Evolutionary conservation across 768 basidiomycete species (phyloP).

Genomic region (Serendipita sp.): DNA sequence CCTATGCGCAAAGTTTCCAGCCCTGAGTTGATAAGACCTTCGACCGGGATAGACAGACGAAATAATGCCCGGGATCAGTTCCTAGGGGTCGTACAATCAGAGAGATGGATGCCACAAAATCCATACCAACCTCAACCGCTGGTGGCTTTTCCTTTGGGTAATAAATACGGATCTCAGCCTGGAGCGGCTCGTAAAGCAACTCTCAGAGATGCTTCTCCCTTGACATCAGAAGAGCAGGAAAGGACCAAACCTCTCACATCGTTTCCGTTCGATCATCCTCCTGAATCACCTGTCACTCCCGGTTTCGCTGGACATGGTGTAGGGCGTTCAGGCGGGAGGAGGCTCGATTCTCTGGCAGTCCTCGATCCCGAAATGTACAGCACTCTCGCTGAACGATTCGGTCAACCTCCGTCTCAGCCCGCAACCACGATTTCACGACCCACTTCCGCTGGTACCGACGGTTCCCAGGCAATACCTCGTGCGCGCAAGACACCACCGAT

Average conservation of each 20-base stretch:
- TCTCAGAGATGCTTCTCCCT: neutral
- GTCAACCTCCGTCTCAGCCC: neutral
- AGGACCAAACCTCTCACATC: neutral
- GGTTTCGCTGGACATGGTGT: neutral
- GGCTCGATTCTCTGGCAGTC: neutral
- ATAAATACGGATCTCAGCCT: neutral
- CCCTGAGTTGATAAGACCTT: neutral
- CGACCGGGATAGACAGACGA: neutral
- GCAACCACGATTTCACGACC: neutral
- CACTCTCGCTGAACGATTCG: neutral
- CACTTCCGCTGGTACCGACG: neutral
- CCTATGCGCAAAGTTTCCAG: neutral
- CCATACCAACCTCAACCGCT: neutral
- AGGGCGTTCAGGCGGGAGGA: neutral
- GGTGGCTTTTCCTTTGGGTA: neutral
- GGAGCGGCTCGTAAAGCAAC: neutral
- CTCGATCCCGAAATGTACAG: neutral
- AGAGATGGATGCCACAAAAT: too few species aligned
- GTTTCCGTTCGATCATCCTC: slow-evolving; percentile 1
- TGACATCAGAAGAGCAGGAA: neutral
- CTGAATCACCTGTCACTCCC: neutral
- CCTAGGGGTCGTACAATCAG: neutral
- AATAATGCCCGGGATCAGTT: neutral
- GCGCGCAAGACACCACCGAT: slow-evolving; percentile 4
- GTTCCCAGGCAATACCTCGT: neutral